These are phyloP conservation scores for Stephanodiscus triporus DNA, from an alignment of 108 stramenopile species.

Conservation along the genomic window DNA sequence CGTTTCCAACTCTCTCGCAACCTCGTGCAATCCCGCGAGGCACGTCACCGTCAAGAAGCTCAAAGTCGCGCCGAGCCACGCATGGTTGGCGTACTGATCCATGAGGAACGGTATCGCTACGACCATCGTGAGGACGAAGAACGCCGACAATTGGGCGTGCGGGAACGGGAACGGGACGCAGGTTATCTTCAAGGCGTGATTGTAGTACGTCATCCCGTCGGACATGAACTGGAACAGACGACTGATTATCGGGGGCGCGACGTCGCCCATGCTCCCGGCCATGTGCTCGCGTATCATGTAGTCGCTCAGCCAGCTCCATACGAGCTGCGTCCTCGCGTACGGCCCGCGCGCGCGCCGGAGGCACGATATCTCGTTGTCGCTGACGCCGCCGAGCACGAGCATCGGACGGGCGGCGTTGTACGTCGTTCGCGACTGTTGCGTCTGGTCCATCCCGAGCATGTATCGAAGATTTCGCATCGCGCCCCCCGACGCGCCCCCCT, in stretches of 20 bases:
- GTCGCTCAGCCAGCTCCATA: constrained; percentile 73
- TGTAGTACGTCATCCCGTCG: constrained; percentile 82
- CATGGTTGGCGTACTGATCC: constrained; percentile 67
- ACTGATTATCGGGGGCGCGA: constrained; percentile 74
- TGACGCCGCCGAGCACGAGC: constrained; percentile 78
- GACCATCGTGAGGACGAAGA: constrained; percentile 60
- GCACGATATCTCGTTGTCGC: constrained; percentile 68
- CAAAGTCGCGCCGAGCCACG: constrained; percentile 52
- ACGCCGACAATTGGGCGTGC: constrained; percentile 71
- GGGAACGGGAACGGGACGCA: constrained; percentile 80
- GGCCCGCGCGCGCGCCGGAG: constrained; percentile 74
- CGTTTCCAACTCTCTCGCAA: constrained; percentile 81
- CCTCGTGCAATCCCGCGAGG: constrained; percentile 73
- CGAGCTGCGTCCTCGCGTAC: constrained; percentile 72
- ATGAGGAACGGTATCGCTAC: constrained; percentile 65
- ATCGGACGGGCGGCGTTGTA: constrained; percentile 72
- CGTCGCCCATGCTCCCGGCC: constrained; percentile 64
- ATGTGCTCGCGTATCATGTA: constrained; percentile 76
- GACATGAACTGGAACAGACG: constrained; percentile 72
- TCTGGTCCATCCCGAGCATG: constrained; percentile 61
- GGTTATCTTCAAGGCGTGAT: constrained; percentile 77
- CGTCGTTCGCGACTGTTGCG: constrained; percentile 46
- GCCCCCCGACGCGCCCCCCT: background rate
- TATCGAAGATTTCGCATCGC: constrained; percentile 23
- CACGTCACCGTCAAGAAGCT: constrained; percentile 70